phyloP scores from a whole-genome alignment of 2,329 filamentous ascomycete species.

The Sordariomycetes sp. region DNA sequence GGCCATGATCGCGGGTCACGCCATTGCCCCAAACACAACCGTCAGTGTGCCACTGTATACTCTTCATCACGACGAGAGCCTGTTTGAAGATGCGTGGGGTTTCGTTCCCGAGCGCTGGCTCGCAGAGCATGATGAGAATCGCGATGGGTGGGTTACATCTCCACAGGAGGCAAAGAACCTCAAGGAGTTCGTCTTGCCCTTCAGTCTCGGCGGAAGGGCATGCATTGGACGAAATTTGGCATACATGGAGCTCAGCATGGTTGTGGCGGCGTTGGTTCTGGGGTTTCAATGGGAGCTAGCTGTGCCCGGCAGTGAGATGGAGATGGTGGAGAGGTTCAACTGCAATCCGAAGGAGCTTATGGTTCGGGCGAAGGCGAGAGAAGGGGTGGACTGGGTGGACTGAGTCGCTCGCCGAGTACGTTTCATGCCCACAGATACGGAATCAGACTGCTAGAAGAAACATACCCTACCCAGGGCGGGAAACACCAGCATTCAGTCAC shows the following conservation, averaged over 20 bases:
- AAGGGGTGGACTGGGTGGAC: neutral
- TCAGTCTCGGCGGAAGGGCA: conserved; percentile 3
- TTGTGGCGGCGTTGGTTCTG: conserved; percentile 2
- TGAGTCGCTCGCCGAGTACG: neutral
- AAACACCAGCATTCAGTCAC: too few species aligned
- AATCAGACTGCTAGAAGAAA: too few species aligned
- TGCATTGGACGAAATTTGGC: conserved; percentile 5
- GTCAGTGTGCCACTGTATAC: conserved; percentile 14
- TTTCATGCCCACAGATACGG: neutral
- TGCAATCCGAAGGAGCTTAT: conserved; percentile 4
- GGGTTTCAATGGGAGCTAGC: conserved; percentile 4
- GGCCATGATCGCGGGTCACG: conserved; percentile 10
- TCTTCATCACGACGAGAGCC: conserved; percentile 13
- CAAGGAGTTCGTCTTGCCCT: conserved; percentile 4
- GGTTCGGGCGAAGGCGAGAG: neutral
- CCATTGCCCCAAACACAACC: conserved; percentile 11
- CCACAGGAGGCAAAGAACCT: conserved; percentile 2
- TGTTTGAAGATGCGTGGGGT: conserved; percentile 11
- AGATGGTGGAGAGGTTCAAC: conserved; percentile 4
- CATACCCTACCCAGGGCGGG: too few species aligned
- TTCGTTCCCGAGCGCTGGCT: conserved; percentile 16
- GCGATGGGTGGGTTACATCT: neutral
- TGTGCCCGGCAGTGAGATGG: neutral
- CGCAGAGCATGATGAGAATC: neutral
- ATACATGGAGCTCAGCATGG: conserved; percentile 5